Conservation (phyloP, 2,329 filamentous ascomycete species). For the Colletotrichum camelliae region DNA sequence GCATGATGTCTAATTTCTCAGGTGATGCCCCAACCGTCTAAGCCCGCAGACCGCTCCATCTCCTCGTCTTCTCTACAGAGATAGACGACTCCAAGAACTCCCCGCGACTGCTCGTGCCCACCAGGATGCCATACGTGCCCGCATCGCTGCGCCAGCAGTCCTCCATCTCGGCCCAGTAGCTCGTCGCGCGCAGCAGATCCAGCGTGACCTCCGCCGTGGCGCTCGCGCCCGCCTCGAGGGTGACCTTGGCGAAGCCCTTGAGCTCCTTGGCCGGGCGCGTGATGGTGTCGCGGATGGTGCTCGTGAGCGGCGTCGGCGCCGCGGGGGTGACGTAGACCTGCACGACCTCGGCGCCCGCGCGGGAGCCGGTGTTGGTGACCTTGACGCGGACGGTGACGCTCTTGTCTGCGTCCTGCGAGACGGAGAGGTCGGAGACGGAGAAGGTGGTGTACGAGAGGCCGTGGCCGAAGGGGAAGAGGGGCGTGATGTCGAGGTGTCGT, state of each 20-base stretch:
- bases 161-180: slow-evolving; percentile 46
- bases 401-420: slow-evolving; percentile 31
- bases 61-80: slow-evolving; percentile 15
- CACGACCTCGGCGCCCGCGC: slow-evolving; percentile 30
- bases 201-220: slow-evolving; percentile 33
- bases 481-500: slow-evolving; percentile 55
- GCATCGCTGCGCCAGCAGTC: slow-evolving; percentile 42
- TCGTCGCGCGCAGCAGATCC: slow-evolving; percentile 38
- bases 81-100: slow-evolving; percentile 23
- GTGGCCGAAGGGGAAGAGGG: slow-evolving; percentile 71
- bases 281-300: slow-evolving; percentile 24
- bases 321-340: slow-evolving; percentile 34
- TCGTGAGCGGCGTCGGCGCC: slow-evolving; percentile 24
- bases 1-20: not conserved
- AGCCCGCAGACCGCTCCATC: slow-evolving; percentile 13
- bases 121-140: slow-evolving; percentile 40
- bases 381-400: slow-evolving; percentile 46
- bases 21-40: not conserved
- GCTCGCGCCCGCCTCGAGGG: slow-evolving; percentile 39
- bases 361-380: slow-evolving; percentile 35
- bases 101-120: slow-evolving; percentile 36
- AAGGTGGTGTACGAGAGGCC: slow-evolving; percentile 73
- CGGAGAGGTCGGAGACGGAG: slow-evolving; percentile 53
- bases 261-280: slow-evolving; percentile 46
- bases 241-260: slow-evolving; percentile 48